Evolutionary conservation across 495 filamentous ascomycete species (phyloP).

Genomic region (Mycothermus thermophilus): DNA sequence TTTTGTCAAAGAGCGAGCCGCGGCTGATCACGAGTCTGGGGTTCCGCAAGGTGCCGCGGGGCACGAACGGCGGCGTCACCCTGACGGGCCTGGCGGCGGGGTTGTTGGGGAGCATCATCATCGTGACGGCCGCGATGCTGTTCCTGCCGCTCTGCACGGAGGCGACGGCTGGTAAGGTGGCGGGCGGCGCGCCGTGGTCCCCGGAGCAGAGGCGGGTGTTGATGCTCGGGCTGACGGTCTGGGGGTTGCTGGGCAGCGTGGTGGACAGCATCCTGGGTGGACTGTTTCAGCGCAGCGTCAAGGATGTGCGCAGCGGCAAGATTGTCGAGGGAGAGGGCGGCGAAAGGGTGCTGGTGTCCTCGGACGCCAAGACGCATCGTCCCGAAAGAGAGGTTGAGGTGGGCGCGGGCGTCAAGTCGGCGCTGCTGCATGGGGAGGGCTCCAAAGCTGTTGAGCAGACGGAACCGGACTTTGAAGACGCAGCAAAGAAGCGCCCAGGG

Average conservation of each 20-base stretch:
- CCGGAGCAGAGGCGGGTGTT: slow-evolving; percentile 38
- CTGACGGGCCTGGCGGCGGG: slow-evolving; percentile 58
- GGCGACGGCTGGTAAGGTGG: slow-evolving; percentile 17
- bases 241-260: slow-evolving; percentile 65
- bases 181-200: slow-evolving; percentile 30
- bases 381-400: slow-evolving; percentile 1
- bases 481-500: slow-evolving; percentile 12
- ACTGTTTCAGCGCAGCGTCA: slow-evolving; percentile 71
- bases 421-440: slow-evolving; percentile 21
- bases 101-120: slow-evolving; percentile 54
- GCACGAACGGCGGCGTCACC: slow-evolving; percentile 89
- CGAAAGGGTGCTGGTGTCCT: slow-evolving; percentile 47
- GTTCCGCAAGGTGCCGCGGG: slow-evolving; percentile 62
- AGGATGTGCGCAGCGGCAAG: slow-evolving; percentile 70
- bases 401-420: slow-evolving; percentile 24
- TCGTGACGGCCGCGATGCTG: slow-evolving; percentile 49
- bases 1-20: slow-evolving; percentile 61
- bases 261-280: slow-evolving; percentile 81
- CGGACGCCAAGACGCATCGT: slow-evolving; percentile 7
- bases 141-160: slow-evolving; percentile 56
- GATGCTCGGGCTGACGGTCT: slow-evolving; percentile 47
- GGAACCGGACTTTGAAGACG: slow-evolving; percentile 8
- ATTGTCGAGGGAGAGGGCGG: slow-evolving; percentile 83
- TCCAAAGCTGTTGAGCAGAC: slow-evolving; percentile 23
- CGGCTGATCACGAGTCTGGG: slow-evolving; percentile 75